Base-by-base conservation (phyloP, 257 asterid genomes). In the Dorcoceras hygrometricum region DNA sequence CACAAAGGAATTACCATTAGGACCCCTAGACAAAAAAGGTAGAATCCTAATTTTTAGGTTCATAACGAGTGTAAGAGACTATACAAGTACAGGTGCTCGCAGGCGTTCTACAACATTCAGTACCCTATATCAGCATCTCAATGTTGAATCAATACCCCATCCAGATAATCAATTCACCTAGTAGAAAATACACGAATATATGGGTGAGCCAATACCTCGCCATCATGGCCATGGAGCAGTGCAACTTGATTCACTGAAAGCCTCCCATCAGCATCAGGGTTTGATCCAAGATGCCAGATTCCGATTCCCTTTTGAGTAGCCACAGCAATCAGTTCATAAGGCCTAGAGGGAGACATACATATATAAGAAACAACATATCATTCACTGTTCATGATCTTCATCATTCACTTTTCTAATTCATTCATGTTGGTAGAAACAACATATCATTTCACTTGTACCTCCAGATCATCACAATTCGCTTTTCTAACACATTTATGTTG, bases 311-410 rank as follows among this genome's bases (percentile, higher is more conserved):
- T 90, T 56, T 60, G 63, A 82, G 87, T 86, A 23, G 97, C 96
- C 50, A 88, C 92, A 23, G 97, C 95, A 60, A 93, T 90, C 73
- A 86, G 78, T 77, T 93, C 99, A 63, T 90, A 85, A n/a, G 92
- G 92, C 85, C 99, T 93, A 87, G 55, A 67, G n/a, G 65, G 62
- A 67, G n/a, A n/a, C n/a, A n/a, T n/a, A n/a, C n/a, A n/a, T n/a
- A n/a, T n/a, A n/a, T n/a, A n/a, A 63, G 61, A 27, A 31, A 55
- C 19, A 34, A 10, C 26, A 19, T 5, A 39, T 8, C 64, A 59
- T 39, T n/a, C n/a, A n/a, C n/a, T n/a, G n/a, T n/a, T n/a, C n/a
- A n/a, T n/a, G n/a, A n/a, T n/a, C n/a, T n/a, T n/a, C n/a, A n/a
- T n/a, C n/a, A n/a, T n/a, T n/a, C n/a, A n/a, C n/a, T n/a, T n/a